Base-by-base conservation (phyloP, 1,284 basidiomycete genomes). In the Coniferiporia sulphurascens region DNA sequence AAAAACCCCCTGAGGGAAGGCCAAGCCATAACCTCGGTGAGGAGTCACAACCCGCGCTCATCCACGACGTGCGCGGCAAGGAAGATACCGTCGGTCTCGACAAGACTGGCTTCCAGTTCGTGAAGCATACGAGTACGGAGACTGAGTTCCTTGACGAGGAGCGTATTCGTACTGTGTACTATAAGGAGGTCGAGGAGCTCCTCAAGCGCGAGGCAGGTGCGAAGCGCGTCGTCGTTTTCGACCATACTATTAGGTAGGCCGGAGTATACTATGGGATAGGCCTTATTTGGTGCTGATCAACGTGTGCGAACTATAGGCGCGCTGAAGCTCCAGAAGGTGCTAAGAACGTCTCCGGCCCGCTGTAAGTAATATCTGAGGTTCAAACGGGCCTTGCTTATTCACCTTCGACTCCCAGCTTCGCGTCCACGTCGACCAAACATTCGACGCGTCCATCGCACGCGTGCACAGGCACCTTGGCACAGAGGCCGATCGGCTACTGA, bases 361-460 rank as follows among this genome's bases (percentile, higher is more conserved):
- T 12, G 51, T 53, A 27, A 48, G 48, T n/a, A 21, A 7, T 32
- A 57, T 59, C 59, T 13, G 36, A 59, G 4, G 36, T 48, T 19
- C 51, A 19, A 9, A n/a, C n/a, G 6, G 10, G 51, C 35, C 53
- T 61, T 53, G 56, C 3, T 38, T 32, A 15, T n/a, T 15, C 48
- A 21, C 22, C 44, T 21, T 45, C n/a, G 17, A 6, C 43, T 46
- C 27, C 12, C 56, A 71, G 71, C 65, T 66, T 52, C 66, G 65
- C 43, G 79, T 79, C 0, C 84, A 86, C 65, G 78, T 84, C 57
- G 85, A 86, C 67, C 84, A 86, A 69, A 83, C 84, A 0, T 74
- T 73, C 44, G 64, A 71, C 9, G 76, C 83, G 2, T 72, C 79
- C 12, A 70, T 78, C 21, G 73, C 71, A 1, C 80, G 83, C 19